These are phyloP conservation scores for Panicum miliaceum DNA, from an alignment of 176 grass and related monocot species.

Conservation along the genomic window DNA sequence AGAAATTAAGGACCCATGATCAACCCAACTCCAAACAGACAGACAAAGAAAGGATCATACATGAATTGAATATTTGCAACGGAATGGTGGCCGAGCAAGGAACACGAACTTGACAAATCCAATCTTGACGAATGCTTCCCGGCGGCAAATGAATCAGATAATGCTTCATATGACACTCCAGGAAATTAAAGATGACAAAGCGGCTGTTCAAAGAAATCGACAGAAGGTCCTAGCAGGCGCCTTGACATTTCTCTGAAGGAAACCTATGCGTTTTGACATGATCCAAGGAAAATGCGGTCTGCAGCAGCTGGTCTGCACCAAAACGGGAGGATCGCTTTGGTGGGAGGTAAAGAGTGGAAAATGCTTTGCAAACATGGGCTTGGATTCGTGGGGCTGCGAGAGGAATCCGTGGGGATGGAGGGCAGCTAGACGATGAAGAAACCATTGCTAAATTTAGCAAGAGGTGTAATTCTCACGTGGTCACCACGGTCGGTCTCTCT, in stretches of 20 bases:
- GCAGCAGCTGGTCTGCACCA: background rate
- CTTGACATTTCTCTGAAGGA: slow-evolving; percentile 7
- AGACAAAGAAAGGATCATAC: background rate
- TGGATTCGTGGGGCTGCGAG: slow-evolving; percentile 54
- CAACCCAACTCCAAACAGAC: background rate
- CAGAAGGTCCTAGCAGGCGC: background rate
- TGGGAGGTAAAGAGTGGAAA: slow-evolving; percentile 33
- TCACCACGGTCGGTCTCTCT: background rate
- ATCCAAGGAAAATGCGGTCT: background rate
- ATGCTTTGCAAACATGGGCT: slow-evolving; percentile 41
- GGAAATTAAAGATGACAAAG: slow-evolving; percentile 2
- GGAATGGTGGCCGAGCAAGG: background rate
- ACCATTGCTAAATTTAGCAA: slow-evolving; percentile 43
- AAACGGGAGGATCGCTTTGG: slow-evolving; percentile 38
- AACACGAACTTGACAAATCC: slow-evolving; percentile 30
- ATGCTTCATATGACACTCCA: slow-evolving; percentile 33
- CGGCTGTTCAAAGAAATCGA: background rate
- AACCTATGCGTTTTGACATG: slow-evolving; percentile 19
- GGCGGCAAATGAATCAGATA: background rate
- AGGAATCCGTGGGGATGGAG: slow-evolving; percentile 40
- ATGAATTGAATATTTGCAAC: background rate
- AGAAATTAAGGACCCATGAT: background rate
- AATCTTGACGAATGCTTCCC: slow-evolving; percentile 27
- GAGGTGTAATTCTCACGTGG: slow-evolving; percentile 10
- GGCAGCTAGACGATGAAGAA: slow-evolving; percentile 3